Conservation (phyloP, 345 rosid genomes). For the Lenwebbia sp. region DNA sequence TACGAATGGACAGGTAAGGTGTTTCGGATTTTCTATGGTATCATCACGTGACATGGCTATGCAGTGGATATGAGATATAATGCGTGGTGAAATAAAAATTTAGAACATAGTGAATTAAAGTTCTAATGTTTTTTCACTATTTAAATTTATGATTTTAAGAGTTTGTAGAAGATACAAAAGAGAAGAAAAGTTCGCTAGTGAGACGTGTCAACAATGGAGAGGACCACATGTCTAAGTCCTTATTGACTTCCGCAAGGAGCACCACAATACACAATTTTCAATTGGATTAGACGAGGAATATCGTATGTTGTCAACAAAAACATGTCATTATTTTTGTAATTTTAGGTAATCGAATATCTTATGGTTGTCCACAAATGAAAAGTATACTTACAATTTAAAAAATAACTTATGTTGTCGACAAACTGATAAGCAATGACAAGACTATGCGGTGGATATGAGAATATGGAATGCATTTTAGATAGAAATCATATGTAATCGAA, state of each 20-base stretch:
- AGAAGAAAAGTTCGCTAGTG: background rate
- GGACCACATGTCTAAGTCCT: background rate
- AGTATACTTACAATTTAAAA: background rate
- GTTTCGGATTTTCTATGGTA: background rate
- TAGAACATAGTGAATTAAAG: background rate
- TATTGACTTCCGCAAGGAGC: background rate
- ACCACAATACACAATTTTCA: background rate
- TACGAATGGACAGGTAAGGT: background rate
- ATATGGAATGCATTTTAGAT: background rate
- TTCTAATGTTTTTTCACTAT: background rate
- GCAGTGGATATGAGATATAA: background rate
- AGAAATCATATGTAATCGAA: background rate
- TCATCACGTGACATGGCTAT: background rate
- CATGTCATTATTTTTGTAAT: background rate
- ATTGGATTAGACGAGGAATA: background rate
- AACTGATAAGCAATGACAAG: background rate
- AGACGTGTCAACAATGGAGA: background rate
- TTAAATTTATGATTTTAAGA: background rate
- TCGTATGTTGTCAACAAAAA: background rate
- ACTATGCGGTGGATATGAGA: background rate
- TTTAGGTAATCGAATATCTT: background rate
- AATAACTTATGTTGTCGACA: fast-evolving
- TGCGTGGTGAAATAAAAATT: background rate
- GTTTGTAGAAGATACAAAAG: background rate
- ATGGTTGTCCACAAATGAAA: background rate